phyloP scores from a whole-genome alignment of 2,329 filamentous ascomycete species.

The Cryphonectria japonica region DNA sequence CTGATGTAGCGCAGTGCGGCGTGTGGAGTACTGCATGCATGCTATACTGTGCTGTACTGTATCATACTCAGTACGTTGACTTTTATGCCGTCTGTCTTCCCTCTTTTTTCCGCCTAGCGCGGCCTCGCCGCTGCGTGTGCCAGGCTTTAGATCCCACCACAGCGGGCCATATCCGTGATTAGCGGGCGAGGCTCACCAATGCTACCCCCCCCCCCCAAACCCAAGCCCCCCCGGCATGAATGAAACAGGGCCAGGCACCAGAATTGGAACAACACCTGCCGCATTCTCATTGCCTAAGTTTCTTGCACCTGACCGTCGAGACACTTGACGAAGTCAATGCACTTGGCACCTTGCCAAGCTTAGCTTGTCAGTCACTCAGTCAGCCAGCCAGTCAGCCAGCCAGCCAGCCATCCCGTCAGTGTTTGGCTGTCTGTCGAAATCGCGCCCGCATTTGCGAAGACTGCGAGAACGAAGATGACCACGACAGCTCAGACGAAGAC shows the following conservation, averaged over 20 bases:
- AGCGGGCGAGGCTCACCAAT: conserved; percentile 11
- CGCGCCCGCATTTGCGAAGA: conserved; percentile 11
- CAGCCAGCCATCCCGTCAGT: neutral
- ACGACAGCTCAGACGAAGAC: neutral
- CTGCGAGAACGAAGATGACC: neutral
- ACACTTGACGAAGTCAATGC: conserved; percentile 6
- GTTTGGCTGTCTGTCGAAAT: neutral
- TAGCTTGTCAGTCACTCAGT: conserved; percentile 18
- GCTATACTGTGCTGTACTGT: neutral
- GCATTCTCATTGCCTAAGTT: neutral
- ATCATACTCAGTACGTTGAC: neutral
- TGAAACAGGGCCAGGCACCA: conserved; percentile 16
- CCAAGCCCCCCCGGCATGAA: conserved; percentile 2
- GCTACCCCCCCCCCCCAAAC: neutral
- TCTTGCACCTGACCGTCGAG: neutral
- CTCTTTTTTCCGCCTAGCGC: neutral
- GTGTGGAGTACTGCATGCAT: neutral
- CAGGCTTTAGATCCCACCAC: neutral
- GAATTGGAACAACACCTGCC: neutral
- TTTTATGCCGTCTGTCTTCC: neutral
- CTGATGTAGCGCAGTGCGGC: neutral
- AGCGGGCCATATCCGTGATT: conserved; percentile 1
- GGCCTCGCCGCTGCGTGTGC: conserved; percentile 3
- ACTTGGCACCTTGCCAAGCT: conserved; percentile 16
- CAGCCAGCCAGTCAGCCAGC: conserved; percentile 1